Conservation (phyloP, 768 basidiomycete species). For the Agrocybe chaxingu region DNA sequence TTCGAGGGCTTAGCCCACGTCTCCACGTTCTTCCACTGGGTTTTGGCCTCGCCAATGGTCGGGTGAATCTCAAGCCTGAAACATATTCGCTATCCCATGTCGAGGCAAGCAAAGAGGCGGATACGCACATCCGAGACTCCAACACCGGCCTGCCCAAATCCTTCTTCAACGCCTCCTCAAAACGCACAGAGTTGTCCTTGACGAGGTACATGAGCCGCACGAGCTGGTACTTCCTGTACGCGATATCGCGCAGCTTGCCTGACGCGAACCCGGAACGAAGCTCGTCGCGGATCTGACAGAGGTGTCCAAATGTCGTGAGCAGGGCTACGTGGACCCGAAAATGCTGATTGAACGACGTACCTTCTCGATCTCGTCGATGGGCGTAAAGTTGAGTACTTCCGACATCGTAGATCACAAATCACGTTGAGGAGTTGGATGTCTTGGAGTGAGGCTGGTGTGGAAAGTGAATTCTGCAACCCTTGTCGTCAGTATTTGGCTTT, state of each 20-base stretch:
- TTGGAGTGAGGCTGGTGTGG: not conserved
- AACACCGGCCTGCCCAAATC: conserved; percentile 62
- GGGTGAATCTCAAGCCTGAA: conserved; percentile 59
- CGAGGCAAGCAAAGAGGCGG: not conserved
- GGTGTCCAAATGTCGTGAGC: not conserved
- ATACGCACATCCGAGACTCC: conserved; percentile 50
- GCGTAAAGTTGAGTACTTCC: conserved; percentile 37
- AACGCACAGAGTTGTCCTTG: conserved; percentile 64
- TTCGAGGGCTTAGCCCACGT: conserved; percentile 69
- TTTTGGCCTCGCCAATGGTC: conserved; percentile 47
- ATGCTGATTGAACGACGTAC: conserved; percentile 24
- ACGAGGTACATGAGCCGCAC: conserved; percentile 71
- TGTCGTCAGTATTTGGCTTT: too few relatives aligned
- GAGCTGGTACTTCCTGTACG: conserved; percentile 72
- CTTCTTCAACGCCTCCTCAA: conserved; percentile 51
- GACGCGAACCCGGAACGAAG: conserved; percentile 57
- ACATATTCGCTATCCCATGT: too few relatives aligned
- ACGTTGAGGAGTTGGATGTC: not conserved
- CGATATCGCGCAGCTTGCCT: conserved; percentile 64
- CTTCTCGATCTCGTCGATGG: conserved; percentile 50
- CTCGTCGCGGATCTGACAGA: conserved; percentile 48
- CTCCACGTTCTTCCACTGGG: conserved; percentile 60
- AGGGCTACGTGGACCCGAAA: not conserved
- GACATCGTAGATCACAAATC: conserved; percentile 3
- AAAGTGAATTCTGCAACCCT: too few relatives aligned